A percentile compares a stretch with the other conserved stretches of the same genome.
Conservation (phyloP, 139 green algal genomes). For the Chlorella sp. region DNA sequence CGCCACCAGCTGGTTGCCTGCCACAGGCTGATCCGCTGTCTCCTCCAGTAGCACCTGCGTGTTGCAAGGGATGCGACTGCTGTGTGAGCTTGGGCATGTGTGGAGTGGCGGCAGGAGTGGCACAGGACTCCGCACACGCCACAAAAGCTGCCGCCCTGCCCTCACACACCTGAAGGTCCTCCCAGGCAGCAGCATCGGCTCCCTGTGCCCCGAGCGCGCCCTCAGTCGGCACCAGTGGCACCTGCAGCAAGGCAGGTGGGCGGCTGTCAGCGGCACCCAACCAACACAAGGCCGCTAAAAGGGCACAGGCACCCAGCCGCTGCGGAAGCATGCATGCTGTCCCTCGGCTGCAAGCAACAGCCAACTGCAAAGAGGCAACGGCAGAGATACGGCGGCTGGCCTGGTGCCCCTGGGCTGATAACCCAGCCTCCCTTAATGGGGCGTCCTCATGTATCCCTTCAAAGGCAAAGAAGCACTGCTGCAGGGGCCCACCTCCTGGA, state of each 20-base stretch:
- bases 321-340: too few relatives aligned
- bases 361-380: too few relatives aligned
- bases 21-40: background rate
- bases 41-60: slow-evolving; percentile 1
- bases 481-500: slow-evolving; percentile 17
- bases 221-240: background rate
- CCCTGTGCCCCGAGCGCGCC: background rate
- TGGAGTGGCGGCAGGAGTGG: background rate
- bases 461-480: too few relatives aligned
- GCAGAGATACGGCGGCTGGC: too few relatives aligned
- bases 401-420: too few relatives aligned
- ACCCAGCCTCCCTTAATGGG: too few relatives aligned
- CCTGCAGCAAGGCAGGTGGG: too few relatives aligned
- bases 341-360: too few relatives aligned
- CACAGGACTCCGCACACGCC: background rate
- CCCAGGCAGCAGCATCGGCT: background rate
- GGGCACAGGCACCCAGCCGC: too few relatives aligned
- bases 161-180: background rate
- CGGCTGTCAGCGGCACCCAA: too few relatives aligned
- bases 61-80: background rate
- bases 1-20: slow-evolving; percentile 12
- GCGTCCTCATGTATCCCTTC: too few relatives aligned
- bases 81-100: background rate
- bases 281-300: too few relatives aligned
- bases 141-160: background rate